Evolutionary conservation across 2,329 filamentous ascomycete species (phyloP).

Genomic region (Didymellaceae sp.): DNA sequence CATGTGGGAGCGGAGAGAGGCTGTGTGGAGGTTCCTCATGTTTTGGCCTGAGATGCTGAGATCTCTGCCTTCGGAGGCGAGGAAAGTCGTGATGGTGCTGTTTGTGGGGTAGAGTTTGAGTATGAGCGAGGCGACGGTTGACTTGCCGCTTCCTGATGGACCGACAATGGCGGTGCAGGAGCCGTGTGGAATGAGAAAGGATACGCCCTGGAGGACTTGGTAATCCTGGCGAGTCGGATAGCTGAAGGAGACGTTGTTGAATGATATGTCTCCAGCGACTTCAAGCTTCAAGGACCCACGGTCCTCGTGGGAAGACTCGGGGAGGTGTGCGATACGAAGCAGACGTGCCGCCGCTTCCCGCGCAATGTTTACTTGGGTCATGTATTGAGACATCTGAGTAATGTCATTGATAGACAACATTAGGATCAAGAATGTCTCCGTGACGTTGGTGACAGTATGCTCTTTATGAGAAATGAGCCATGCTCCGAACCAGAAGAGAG

Average conservation of each 20-base stretch:
- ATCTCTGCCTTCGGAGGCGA: conserved; percentile 28
- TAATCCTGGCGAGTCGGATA: conserved; percentile 68
- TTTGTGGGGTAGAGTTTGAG: conserved; percentile 69
- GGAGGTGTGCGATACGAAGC: conserved; percentile 71
- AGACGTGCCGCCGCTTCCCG: conserved; percentile 75
- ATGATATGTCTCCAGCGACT: conserved; percentile 60
- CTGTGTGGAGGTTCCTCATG: conserved; percentile 65
- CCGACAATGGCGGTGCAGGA: conserved; percentile 81
- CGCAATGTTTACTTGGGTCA: conserved; percentile 81
- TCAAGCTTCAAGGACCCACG: conserved; percentile 55
- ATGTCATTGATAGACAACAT: conserved; percentile 82
- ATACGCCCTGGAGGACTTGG: conserved; percentile 67
- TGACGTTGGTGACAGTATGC: conserved; percentile 63
- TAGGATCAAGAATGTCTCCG: conserved; percentile 81
- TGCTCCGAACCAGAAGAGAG: conserved; percentile 85
- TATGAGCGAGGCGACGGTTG: conserved; percentile 77
- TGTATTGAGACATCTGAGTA: conserved; percentile 70
- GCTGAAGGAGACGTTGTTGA: conserved; percentile 70
- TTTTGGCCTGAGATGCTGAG: conserved; percentile 67
- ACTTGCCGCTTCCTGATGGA: conserved; percentile 88
- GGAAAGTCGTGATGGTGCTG: background rate
- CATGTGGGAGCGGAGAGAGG: conserved; percentile 65
- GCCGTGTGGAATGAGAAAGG: conserved; percentile 67
- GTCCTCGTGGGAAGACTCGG: conserved; percentile 65
- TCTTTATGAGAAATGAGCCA: conserved; percentile 63